These are phyloP conservation scores for Populus pruinosa DNA, from an alignment of 345 rosid species.

Conservation along the genomic window DNA sequence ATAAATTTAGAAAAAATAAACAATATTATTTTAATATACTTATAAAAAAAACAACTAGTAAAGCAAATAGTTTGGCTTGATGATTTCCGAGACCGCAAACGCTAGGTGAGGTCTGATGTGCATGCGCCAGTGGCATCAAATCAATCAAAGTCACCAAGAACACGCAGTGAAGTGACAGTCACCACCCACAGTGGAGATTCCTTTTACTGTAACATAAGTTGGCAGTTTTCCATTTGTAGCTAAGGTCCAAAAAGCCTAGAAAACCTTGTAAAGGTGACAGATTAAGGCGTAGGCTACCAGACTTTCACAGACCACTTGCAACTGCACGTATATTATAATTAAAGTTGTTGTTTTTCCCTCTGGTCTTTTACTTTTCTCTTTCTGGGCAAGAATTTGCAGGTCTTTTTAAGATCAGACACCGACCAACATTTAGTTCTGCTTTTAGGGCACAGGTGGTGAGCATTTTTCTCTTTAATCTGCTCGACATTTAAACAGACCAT, in stretches of 20 bases:
- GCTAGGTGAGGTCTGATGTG: too few relatives aligned
- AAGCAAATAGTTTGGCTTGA: too few relatives aligned
- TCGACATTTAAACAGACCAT: slow-evolving; percentile 27
- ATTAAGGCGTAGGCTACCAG: slow-evolving; percentile 39
- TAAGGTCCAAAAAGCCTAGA: slow-evolving; percentile 35
- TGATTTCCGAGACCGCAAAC: too few relatives aligned
- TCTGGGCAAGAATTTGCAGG: neutral
- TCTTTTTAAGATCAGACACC: slow-evolving; percentile 26
- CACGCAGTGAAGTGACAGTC: too few relatives aligned
- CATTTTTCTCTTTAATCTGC: slow-evolving; percentile 28
- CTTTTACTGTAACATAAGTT: slow-evolving; percentile 24
- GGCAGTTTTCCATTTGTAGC: slow-evolving; percentile 60
- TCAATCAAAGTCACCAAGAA: too few relatives aligned
- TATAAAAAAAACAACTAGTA: too few relatives aligned
- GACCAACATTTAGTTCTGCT: slow-evolving; percentile 53
- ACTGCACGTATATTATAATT: neutral
- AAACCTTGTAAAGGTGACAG: slow-evolving; percentile 38
- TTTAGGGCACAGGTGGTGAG: slow-evolving; percentile 43
- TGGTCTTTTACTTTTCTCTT: neutral
- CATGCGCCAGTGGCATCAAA: too few relatives aligned
- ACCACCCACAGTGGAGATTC: slow-evolving; percentile 37
- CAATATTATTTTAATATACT: too few relatives aligned
- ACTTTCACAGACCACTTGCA: slow-evolving; percentile 15
- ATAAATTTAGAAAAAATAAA: too few relatives aligned
- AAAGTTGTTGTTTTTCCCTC: neutral